Conservation (phyloP, 2,329 filamentous ascomycete species). For the Esteya vermicola region DNA sequence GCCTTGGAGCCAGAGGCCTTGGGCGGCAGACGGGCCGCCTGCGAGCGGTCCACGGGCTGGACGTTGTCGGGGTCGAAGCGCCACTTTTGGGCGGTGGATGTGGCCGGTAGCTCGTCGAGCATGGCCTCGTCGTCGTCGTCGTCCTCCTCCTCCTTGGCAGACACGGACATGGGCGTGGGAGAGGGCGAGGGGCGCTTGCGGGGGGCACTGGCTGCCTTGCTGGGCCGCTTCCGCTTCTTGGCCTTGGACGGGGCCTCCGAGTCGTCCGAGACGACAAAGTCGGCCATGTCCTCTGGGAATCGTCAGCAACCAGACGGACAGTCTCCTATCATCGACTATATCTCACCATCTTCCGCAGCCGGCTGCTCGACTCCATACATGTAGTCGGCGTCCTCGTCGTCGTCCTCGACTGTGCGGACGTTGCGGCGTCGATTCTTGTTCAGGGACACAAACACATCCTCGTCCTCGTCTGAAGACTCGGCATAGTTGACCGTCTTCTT, state of each 20-base stretch:
- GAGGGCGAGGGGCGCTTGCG: conserved; percentile 51
- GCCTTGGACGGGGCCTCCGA: conserved; percentile 53
- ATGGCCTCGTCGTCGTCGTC: conserved; percentile 36
- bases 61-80: conserved; percentile 41
- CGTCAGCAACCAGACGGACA: conserved; percentile 5
- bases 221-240: conserved; percentile 63
- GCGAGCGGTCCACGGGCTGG: conserved; percentile 16
- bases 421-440: conserved; percentile 23
- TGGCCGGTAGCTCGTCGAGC: conserved; percentile 40
- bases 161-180: conserved; percentile 21
- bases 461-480: conserved; percentile 71
- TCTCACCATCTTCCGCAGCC: conserved; percentile 46
- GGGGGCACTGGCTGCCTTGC: conserved; percentile 32
- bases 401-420: conserved; percentile 44
- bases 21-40: conserved; percentile 10
- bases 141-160: conserved; percentile 20
- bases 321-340: neutral
- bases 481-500: conserved; percentile 56
- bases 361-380: conserved; percentile 52
- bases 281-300: conserved; percentile 54
- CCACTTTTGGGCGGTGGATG: conserved; percentile 75
- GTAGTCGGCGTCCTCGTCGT: conserved; percentile 56
- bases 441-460: conserved; percentile 47
- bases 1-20: conserved; percentile 18
- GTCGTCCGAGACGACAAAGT: conserved; percentile 80